These are phyloP conservation scores for Marasmius fiardii DNA, from an alignment of 1,284 basidiomycete genomes.

Conservation along the genomic window DNA sequence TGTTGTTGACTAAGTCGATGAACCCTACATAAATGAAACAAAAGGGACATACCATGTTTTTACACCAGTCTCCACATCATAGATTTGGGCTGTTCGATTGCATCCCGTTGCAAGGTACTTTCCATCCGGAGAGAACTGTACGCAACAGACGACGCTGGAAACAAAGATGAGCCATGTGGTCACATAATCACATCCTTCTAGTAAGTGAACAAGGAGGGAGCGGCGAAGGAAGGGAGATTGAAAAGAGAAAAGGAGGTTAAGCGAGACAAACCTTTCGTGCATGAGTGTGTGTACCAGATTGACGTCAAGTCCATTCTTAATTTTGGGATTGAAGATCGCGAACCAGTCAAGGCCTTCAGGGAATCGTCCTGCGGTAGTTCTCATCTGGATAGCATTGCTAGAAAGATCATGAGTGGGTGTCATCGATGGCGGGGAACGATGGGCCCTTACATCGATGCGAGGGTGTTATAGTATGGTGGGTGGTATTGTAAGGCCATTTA, in stretches of 20 bases:
- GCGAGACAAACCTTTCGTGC: constrained; percentile 65
- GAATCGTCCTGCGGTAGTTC: constrained; percentile 32
- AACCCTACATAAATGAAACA: neutral
- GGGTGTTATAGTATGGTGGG: too few species aligned
- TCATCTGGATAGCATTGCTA: constrained; percentile 10
- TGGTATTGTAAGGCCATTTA: too few species aligned
- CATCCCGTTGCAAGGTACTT: constrained; percentile 78
- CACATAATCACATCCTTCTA: too few species aligned
- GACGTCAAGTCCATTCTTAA: constrained; percentile 77
- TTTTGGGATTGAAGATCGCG: constrained; percentile 80
- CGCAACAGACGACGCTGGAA: constrained; percentile 74
- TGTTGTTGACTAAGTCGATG: constrained; percentile 1
- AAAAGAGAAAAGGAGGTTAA: constrained; percentile 1
- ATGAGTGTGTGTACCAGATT: constrained; percentile 75
- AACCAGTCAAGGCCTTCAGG: constrained; percentile 80
- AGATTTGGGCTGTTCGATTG: constrained; percentile 75
- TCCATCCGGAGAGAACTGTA: constrained; percentile 80
- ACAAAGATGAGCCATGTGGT: neutral
- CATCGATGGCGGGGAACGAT: too few species aligned
- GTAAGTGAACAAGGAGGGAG: too few species aligned
- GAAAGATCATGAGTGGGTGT: too few species aligned
- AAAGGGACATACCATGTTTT: constrained; percentile 52
- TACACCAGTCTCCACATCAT: constrained; percentile 67
- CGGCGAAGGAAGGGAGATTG: neutral
- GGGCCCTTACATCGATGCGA: too few species aligned